Evolutionary conservation across 805 yeast species (phyloP).

Genomic region (Candida glaebosa): DNA sequence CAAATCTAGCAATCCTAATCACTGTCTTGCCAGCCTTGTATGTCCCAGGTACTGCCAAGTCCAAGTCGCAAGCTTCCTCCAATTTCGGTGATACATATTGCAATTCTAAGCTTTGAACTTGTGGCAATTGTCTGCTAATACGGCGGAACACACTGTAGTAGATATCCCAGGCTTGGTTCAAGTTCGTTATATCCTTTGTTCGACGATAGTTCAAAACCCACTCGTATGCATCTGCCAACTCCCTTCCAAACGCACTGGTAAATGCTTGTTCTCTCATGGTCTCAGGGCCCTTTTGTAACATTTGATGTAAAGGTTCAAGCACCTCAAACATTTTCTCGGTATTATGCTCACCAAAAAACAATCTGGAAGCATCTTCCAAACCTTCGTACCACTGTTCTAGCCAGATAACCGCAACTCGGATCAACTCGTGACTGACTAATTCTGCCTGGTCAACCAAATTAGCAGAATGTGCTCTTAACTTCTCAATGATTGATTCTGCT

Average conservation of each 20-base stretch:
- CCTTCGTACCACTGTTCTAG: constrained; percentile 99
- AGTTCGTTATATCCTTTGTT: constrained; percentile 79
- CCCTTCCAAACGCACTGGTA: constrained; percentile 90
- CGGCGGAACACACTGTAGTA: constrained; percentile 91
- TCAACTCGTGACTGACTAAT: constrained; percentile 87
- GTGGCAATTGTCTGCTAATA: constrained; percentile 85
- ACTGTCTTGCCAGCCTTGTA: constrained; percentile 82
- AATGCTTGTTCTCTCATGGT: constrained; percentile 91
- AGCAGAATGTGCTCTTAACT: constrained; percentile 87
- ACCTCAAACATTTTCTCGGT: constrained; percentile 93
- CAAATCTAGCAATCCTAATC: constrained; percentile 69
- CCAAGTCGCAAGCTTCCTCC: constrained; percentile 71
- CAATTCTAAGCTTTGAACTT: constrained; percentile 77
- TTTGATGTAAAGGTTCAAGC: constrained; percentile 81
- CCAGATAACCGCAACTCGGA: constrained; percentile 94
- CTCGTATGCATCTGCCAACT: constrained; percentile 85
- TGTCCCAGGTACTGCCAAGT: constrained; percentile 91
- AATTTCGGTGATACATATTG: constrained; percentile 93
- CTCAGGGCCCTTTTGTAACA: constrained; percentile 84
- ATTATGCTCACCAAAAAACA: constrained; percentile 91
- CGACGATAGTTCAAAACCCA: constrained; percentile 86
- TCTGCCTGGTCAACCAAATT: constrained; percentile 87
- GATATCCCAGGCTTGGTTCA: constrained; percentile 97
- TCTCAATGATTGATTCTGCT: constrained; percentile 85
- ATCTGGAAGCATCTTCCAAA: constrained; percentile 90